Base-by-base conservation (phyloP, 2,329 filamentous ascomycete species). In the Arachnopeziza araneosa region DNA sequence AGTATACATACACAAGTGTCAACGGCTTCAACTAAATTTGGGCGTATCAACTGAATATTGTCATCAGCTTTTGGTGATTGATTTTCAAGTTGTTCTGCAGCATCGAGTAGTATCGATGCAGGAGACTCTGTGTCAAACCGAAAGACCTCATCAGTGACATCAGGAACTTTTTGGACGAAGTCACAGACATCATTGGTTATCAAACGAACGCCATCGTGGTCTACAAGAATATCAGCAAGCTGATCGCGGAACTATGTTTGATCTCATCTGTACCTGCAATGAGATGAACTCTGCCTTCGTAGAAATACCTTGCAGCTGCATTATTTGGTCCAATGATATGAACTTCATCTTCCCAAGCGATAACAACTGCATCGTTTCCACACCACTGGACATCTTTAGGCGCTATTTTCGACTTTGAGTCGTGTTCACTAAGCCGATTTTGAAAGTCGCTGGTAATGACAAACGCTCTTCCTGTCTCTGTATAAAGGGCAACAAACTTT, bases 291-390 rank as follows among this genome's bases (percentile, higher is more conserved):
- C 91, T 87, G 9, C 88, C 90, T 70, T 98, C 92, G 73, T 98
- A 98, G 68, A 92, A 93, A 73, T 92, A 95, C 63, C 85, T 87
- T 50, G 78, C 85, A 5, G 89, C 86, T 10, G 89, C 84, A 51
- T 91, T 91, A 48, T 87, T 89, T 0, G 92, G 91, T 0, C 93
- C 95, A 62, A 99, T 89, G 26, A 99, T 82, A 71, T 97, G 95
- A 3, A 99, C 88, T 74, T 99, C 95, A 71, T 99, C 95, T 71
- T 98, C 95, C 95, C 95, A 99, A 0, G 93, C 93, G 68, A 99
- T 85, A 26, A 96, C 85, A 2, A 95, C 89, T 17, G 93, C 91
- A 74, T 98, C 93, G 69, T 95, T 93, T 5, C 95, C 95, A 73
- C 95, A 99, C 95, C 95, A 99, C 69, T 95, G 88, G 63, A 99